phyloP scores from a whole-genome alignment of 257 asterid species.

The Jacaranda mimosifolia region DNA sequence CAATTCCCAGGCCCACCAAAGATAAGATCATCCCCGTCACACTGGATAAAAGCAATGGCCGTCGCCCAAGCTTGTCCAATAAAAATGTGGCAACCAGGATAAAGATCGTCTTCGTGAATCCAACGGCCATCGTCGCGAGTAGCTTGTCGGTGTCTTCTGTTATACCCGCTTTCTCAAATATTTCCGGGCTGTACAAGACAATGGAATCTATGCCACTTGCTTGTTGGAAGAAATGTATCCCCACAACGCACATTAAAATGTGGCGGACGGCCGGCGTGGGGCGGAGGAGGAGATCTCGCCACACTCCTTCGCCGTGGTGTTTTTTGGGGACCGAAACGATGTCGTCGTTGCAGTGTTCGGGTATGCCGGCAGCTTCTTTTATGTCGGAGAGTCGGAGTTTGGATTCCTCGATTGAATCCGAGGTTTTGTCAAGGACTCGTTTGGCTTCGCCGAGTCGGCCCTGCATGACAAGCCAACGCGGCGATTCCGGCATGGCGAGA shows the following conservation, averaged over 20 bases:
- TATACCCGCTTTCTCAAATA: slow-evolving; percentile 66
- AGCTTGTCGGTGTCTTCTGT: slow-evolving; percentile 44
- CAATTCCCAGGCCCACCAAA: slow-evolving; percentile 44
- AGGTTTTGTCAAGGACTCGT: slow-evolving; percentile 71
- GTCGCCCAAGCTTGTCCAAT: slow-evolving; percentile 74
- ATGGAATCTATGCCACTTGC: slow-evolving; percentile 87
- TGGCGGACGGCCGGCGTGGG: slow-evolving; percentile 79
- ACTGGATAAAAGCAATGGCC: slow-evolving; percentile 70
- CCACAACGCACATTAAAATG: slow-evolving; percentile 62
- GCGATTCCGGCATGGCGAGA: slow-evolving; percentile 88
- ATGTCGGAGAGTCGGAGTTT: slow-evolving; percentile 63
- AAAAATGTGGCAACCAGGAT: slow-evolving; percentile 80
- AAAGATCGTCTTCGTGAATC: slow-evolving; percentile 71
- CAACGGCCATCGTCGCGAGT: slow-evolving; percentile 79
- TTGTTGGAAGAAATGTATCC: slow-evolving; percentile 83
- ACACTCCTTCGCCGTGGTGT: slow-evolving; percentile 62
- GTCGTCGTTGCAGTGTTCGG: slow-evolving; percentile 65
- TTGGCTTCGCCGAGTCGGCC: slow-evolving; percentile 85
- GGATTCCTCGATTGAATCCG: slow-evolving; percentile 72
- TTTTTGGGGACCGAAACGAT: slow-evolving; percentile 47
- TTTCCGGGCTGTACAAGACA: slow-evolving; percentile 72
- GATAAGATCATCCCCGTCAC: slow-evolving; percentile 70
- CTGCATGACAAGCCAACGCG: slow-evolving; percentile 94
- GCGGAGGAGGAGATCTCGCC: slow-evolving; percentile 69
- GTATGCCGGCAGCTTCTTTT: slow-evolving; percentile 79